Base-by-base conservation (phyloP, 495 filamentous ascomycete species). In the Pseudoneurospora amorphoporcata region DNA sequence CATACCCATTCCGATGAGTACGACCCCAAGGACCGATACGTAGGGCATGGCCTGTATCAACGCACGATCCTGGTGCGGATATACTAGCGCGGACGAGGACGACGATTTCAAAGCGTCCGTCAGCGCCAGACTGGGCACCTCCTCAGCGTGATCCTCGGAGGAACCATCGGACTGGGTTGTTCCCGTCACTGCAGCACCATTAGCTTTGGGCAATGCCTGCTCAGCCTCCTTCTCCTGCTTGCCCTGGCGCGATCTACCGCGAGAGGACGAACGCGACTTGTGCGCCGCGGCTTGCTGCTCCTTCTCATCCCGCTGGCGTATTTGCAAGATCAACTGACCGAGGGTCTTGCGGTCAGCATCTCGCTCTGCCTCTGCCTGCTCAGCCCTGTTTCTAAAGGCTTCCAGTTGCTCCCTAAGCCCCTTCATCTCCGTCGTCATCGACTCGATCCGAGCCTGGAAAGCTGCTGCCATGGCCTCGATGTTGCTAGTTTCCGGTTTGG, bases 11-110 rank as follows among this genome's bases (percentile, higher is more conserved):
- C 95, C 95, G 74, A 98, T 80, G 68, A 97, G 81, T 69, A 98
- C 93, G 6, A 99, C 94, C 7, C 93, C 92, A 32, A 97, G 82
- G 84, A 97, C 94, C 8, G 91, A 93, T 40, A 91, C 92, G 76
- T 94, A 97, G 29, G 95, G 95, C 70, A 90, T 88, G 73, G 89
- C 88, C 39, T 93, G 88, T 72, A 88, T 83, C 69, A 93, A 74
- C 75, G 81, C 73, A 53, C 77, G 77, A 42, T 85, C 79, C n/a
- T 75, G 76, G 19, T 74, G 72, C 53, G 77, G 71, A 12, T 72
- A 29, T 75, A 72, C 65, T 58, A 79, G 19, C 73, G 71, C 32
- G 75, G 77, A 68, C 39, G 61, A 12, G 77, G 65, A 75, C 41
- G 72, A 76, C 35, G 81, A 82, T 69, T 80, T 84, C 72, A 82